Base-by-base conservation (phyloP, 352 stramenopile genomes). In the Albugo candida region DNA sequence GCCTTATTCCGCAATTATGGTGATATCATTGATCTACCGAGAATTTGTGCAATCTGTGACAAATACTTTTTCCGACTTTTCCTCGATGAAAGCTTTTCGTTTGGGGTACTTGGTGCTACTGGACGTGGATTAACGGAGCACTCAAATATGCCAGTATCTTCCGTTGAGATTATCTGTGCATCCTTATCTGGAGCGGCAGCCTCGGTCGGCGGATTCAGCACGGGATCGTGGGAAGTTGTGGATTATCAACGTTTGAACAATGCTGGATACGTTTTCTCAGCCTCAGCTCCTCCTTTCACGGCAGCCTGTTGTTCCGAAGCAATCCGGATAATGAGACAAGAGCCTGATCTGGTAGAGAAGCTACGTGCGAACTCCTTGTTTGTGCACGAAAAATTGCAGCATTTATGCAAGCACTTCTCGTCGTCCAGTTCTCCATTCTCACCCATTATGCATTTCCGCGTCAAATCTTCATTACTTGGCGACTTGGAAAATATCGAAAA, bases 191-290 rank as follows among this genome's bases (percentile, higher is more conserved):
- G 92, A 48, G 73, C 92, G 1, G 59, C 97, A 2, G 92, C 87
- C 5, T 93, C 77, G 51, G 82, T 98, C 43, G 95, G 95, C 18
- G 95, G 95, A 41, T 92, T 98, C 50, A 97, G 91, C 51, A 92
- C 97, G 36, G 95, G 95, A 12, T 95, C 79, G 45, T 78, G 93
- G 56, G 93, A 98, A 51, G 86, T 98, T 5, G 88, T 98, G 11
- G 92, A 98, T 65, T 96, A 98, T 74, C 95, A 99, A 68, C 85
- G 95, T 43, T 79, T 99, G 31, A 97, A 91, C 57, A 96, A 89
- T 36, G 93, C 93, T 5, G 94, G 94, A 44, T 99, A 99, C 65
- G 96, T 95, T 55, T 99, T 97, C 66, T 97, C 88, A 53, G 95
- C 95, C n/a, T 96, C 92, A 44, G 79, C 88, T 19, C 92, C 94